These are phyloP conservation scores for Inga laurina DNA, from an alignment of 306 rosid species.

Conservation along the genomic window DNA sequence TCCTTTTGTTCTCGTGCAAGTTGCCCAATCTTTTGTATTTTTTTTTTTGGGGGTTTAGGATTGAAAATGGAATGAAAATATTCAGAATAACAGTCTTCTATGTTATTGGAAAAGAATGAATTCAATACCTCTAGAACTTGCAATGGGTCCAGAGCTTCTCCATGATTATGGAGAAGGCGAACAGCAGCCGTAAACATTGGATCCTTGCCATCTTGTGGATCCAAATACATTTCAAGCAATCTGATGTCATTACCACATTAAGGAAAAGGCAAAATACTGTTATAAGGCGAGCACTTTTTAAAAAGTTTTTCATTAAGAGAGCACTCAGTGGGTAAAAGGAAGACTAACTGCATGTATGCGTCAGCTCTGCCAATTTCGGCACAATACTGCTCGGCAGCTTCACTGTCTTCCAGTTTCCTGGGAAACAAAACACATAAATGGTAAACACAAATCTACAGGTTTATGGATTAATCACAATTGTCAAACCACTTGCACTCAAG, in stretches of 20 bases:
- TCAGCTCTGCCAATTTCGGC: slow-evolving; percentile 98
- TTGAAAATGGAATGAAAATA: not conserved
- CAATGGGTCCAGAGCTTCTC: slow-evolving; percentile 93
- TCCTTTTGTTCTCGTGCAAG: not conserved
- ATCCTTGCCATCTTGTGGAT: slow-evolving; percentile 96
- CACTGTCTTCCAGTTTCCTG: slow-evolving; percentile 95
- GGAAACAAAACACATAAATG: slow-evolving; percentile 33
- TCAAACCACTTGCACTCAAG: slow-evolving; percentile 31
- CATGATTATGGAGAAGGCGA: slow-evolving; percentile 97
- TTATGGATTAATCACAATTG: slow-evolving; percentile 22
- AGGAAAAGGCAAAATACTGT: slow-evolving; percentile 31
- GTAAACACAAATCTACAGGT: not conserved
- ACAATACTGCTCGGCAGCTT: slow-evolving; percentile 99
- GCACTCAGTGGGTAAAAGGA: slow-evolving; percentile 28
- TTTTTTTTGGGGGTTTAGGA: not conserved
- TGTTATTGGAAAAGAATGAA: slow-evolving; percentile 14
- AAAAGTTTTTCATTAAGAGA: not conserved
- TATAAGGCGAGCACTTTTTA: not conserved
- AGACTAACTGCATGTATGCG: slow-evolving; percentile 93
- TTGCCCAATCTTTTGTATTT: not conserved
- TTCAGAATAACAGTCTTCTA: slow-evolving; percentile 5
- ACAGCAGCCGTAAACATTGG: slow-evolving; percentile 99
- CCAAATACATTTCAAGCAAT: slow-evolving; percentile 98
- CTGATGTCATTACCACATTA: slow-evolving; percentile 45
- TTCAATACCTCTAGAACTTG: slow-evolving; percentile 86